Conservation (phyloP, 768 basidiomycete species). For the Leccinum truebloodii region DNA sequence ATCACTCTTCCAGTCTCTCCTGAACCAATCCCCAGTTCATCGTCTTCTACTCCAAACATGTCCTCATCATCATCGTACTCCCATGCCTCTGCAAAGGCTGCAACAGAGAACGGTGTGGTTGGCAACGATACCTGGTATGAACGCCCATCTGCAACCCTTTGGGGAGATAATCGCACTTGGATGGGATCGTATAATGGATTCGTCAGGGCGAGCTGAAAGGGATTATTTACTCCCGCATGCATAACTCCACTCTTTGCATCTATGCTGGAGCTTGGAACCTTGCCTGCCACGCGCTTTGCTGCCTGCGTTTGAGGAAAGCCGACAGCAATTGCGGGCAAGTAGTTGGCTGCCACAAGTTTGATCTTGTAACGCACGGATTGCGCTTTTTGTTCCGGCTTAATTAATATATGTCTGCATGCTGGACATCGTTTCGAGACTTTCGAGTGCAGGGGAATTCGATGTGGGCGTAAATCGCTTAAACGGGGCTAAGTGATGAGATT, state of each 20-base stretch:
- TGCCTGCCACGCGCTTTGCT: conserved; percentile 38
- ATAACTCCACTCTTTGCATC: conserved; percentile 47
- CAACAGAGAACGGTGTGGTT: conserved; percentile 73
- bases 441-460: conserved; percentile 89
- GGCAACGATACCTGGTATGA: conserved; percentile 80
- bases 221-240: conserved; percentile 76
- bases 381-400: conserved; percentile 97
- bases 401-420: conserved; percentile 91
- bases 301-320: conserved; percentile 58
- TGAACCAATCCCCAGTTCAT: conserved; percentile 34
- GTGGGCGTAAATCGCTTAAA: conserved; percentile 76
- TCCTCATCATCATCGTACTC: conserved; percentile 94
- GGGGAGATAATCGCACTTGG: conserved; percentile 82
- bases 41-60: conserved; percentile 62
- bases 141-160: conserved; percentile 49
- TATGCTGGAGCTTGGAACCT: conserved; percentile 35
- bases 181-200: conserved; percentile 98
- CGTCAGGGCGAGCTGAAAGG: conserved; percentile 87
- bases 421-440: conserved; percentile 97
- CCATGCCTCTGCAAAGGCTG: conserved; percentile 96
- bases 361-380: conserved; percentile 95
- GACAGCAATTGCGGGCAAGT: conserved; percentile 84
- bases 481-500: conserved; percentile 1
- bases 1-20: conserved; percentile 38
- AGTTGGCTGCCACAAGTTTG: conserved; percentile 94